Evolutionary conservation across 2,329 filamentous ascomycete species (phyloP).

Genomic region (Stemphylium beticola): DNA sequence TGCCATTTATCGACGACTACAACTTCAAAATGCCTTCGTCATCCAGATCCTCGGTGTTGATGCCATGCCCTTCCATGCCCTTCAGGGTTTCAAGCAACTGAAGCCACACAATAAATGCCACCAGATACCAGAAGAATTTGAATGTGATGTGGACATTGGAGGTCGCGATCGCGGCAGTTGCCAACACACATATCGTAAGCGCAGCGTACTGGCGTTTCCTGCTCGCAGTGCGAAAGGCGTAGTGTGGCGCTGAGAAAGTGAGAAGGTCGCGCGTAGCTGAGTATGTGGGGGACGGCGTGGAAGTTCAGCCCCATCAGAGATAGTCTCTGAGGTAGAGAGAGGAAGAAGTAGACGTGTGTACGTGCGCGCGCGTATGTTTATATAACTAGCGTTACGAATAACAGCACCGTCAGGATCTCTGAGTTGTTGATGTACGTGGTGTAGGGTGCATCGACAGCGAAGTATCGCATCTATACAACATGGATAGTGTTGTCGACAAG

Average conservation of each 20-base stretch:
- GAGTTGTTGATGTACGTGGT: slow-evolving; percentile 1
- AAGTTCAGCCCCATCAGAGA: no score
- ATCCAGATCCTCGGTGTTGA: no score
- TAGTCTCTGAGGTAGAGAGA: not conserved
- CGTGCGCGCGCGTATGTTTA: not conserved
- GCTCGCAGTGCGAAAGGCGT: not conserved
- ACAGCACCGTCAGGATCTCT: not conserved
- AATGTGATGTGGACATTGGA: not conserved
- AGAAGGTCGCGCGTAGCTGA: not conserved
- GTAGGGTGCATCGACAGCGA: not conserved
- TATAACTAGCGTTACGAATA: not conserved
- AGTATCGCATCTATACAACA: not conserved
- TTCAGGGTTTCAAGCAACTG: no score
- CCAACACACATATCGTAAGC: not conserved
- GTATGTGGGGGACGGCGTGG: not conserved
- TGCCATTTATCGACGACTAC: no score
- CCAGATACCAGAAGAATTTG: no score
- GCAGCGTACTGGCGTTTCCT: not conserved
- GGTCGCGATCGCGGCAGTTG: not conserved
- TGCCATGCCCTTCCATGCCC: no score
- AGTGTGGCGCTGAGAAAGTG: not conserved
- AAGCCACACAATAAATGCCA: no score
- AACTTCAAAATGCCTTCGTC: no score
- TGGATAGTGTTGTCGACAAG: not conserved
- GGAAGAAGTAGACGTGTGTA: not conserved